Evolutionary conservation across 495 filamentous ascomycete species (phyloP).

Genomic region (Hypoxylon crocopeplum): DNA sequence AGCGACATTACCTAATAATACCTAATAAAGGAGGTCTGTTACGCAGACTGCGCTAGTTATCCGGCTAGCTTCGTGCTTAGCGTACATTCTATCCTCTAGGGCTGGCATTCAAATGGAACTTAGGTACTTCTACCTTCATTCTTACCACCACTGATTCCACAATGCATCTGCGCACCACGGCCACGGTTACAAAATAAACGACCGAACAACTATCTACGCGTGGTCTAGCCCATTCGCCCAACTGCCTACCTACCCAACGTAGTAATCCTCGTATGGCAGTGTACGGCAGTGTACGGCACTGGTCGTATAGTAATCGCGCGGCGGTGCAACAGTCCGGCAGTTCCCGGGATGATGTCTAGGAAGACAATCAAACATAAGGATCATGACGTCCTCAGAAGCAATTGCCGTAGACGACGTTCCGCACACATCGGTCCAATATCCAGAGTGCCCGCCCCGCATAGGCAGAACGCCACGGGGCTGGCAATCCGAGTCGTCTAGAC

Average conservation of each 20-base stretch:
- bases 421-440: slow-evolving; percentile 11
- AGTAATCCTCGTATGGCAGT: slow-evolving; percentile 12
- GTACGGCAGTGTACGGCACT: not conserved
- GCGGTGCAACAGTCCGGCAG: slow-evolving; percentile 18
- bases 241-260: slow-evolving; percentile 9
- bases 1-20: not conserved
- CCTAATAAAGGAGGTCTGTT: no score
- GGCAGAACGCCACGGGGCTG: slow-evolving; percentile 11
- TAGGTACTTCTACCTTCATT: no score
- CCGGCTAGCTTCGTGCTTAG: no score
- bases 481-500: slow-evolving; percentile 14
- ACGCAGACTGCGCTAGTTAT: no score
- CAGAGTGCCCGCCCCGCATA: slow-evolving; percentile 14
- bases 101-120: no score
- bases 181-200: slow-evolving; percentile 25
- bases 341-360: slow-evolving; percentile 16
- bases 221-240: no score
- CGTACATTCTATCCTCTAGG: no score
- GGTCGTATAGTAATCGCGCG: slow-evolving; percentile 8
- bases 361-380: slow-evolving; percentile 3
- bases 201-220: no score
- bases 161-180: no score
- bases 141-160: no score
- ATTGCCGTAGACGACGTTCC: slow-evolving; percentile 25
- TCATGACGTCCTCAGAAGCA: slow-evolving; percentile 25